Evolutionary conservation across 1,139 yeast genomes (phyloP), one percentile per base, ranked within the genome.

Genomic region (Kodamaea derodonti): DNA sequence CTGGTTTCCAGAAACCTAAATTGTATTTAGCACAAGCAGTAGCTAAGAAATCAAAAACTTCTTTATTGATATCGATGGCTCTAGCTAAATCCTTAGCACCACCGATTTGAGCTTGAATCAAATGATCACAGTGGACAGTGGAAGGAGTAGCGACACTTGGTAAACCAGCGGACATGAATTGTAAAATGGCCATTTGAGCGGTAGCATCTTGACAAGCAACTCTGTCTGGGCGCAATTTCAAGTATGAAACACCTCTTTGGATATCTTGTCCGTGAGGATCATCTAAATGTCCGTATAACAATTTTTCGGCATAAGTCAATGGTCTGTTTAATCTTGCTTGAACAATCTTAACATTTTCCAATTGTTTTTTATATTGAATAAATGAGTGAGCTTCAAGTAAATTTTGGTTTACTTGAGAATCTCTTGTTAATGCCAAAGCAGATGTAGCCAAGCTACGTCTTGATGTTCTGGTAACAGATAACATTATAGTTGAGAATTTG

Each of bases 201-300:
- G 97, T 90, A 52, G 98, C 98, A 77, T 92, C 98, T 75, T 92
- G 98, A 78, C 97, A 90, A 42, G 98, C 97, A 54, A 92, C 97
- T 73, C 98, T 86, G 69, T 92, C 98, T 41, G 98, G 98, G 73
- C 97, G 85, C 64, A 92, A 81, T 72, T 92, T 90, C 70, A 92
- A 78, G 75, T 92, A 92, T 27, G 96, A 84, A 43, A 84, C 85
- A 72, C 98, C 98, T 70, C 97, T 85, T 72, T 84, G 85, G 54
- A 90, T 88, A 45, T 86, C 95, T 73, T 88, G 96, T 58, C 78
- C 87, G 54, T 87, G 95, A 51, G 97, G 97, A 58, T 92, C 82
- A 63, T 87, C 96, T 67, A 92, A 78, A 69, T 92, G 98, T 56
- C 95, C 95, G 72, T 92, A 92, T 54, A 92, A 77, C 53, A 92